Evolutionary conservation across 306 rosid species (phyloP), one percentile per base, ranked within the genome.

Genomic region (Ceratonia siliqua): DNA sequence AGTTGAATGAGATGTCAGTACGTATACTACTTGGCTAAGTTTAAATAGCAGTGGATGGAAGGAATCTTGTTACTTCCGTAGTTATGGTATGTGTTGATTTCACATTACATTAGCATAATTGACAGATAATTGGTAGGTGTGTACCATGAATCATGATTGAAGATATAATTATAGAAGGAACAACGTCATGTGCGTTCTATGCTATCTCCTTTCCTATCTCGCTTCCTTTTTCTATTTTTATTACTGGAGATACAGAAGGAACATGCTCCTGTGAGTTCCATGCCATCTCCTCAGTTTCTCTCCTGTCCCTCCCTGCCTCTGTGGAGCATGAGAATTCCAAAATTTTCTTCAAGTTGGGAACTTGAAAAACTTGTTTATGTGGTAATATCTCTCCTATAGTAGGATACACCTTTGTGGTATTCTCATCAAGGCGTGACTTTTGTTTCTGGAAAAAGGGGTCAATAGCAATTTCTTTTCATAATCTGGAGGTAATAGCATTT

Each of bases 81-180:
- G 68, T 66, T 22, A 2, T 52, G 68, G 50, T 72, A 8, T 55
- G 54, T 43, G 66, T 38, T 65, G 73, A 50, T 46, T 50, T 62
- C 33, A 30, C 52, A 22, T 22, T 54, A 54, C 65, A 38, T 25
- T 18, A 3, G 53, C 65, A 35, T 22, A 5, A 4, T 63, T 24
- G 24, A 49, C 2, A 28, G 4, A 28, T 28, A 1, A 57, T 6
- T 58, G 42, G 8, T n/a, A 38, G 1, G 43, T 38, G 11, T 9
- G 7, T 38, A 9, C 43, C n/a, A n/a, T n/a, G n/a, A n/a, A n/a
- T n/a, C n/a, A 7, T 38, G 1, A 38, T 12, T 9, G 43, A 38
- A 45, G 5, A 14, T 15, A 36, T 35, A 62, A 35, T 18, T 35
- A 22, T 13, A 21, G 46, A 20, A 59, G 25, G 3, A 35, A 33